Evolutionary conservation across 2,329 filamentous ascomycete genomes (phyloP), one percentile per base, ranked within the genome.

Genomic region (Clarireedia homoeocarpa): DNA sequence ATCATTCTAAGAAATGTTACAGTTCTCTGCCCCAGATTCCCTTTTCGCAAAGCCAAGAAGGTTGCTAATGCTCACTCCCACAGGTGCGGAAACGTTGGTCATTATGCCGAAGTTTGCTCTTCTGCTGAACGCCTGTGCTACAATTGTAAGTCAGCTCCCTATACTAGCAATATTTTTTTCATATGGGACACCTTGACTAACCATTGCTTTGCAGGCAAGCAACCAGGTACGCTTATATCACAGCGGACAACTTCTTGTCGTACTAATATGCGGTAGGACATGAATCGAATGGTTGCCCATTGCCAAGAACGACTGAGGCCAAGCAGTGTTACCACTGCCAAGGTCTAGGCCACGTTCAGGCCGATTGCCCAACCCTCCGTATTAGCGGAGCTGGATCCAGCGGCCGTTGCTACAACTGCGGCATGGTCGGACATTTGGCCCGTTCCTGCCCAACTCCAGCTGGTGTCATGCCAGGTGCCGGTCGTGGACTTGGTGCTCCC

Each of bases 251-350:
- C 44, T 30, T 9, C 15, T 49, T 20, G 34, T 30, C 34, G 30
- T 49, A 42, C 34, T 54, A 42, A 54, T 49, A 40, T 27, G 7
- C 5, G 2, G 63, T 69, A 83, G 88, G 90, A 72, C 94, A 99
- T 75, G 94, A 99, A 79, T 97, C 92, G 64, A 97, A 95, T 77
- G 88, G 88, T 73, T 99, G 94, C 82, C 94, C 94, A 67, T 86
- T 92, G 71, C 94, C 94, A 69, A 88, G 94, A 74, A 96, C 92
- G 60, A 96, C 94, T 63, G 94, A 99, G 77, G 91, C 91, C 53
- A 99, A 99, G 85, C 94, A 99, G 81, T 99, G 94, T 84, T 99
- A 99, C 74, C 94, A 97, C 78, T 99, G 94, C 81, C 94, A 97
- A 79, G 94, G 94, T 58, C 83, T 97, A 60, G 94, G 94, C 65